Base-by-base conservation (phyloP, 2,329 filamentous ascomycete genomes). In the Diplocarpon rosae region DNA sequence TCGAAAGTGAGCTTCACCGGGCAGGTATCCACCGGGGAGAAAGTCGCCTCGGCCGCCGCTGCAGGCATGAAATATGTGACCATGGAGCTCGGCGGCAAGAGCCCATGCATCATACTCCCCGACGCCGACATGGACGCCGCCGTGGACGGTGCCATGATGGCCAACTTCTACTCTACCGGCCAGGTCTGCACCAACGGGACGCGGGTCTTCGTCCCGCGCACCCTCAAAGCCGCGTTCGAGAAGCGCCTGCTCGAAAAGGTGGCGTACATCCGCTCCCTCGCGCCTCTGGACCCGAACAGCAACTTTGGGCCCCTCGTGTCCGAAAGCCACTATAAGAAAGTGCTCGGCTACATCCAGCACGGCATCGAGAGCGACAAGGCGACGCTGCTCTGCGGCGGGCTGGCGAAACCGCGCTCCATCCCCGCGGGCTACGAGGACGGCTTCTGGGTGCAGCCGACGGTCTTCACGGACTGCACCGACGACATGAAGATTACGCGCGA, bases 161-260 rank as follows among this genome's bases (percentile, higher is more conserved):
- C 87, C 56, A 94, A 94, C 65, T 94, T 94, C 68, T 94, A 85
- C 71, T 88, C 83, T 53, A 85, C 84, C 0, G 88, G 88, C 27
- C 88, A 95, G 65, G 87, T 94, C 40, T 95, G 88, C 72, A 94
- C 88, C 40, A 94, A 94, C 62, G 88, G 88, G 39, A 94, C 88
- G 1, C 74, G 88, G 10, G 87, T 94, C 29, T 94, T 94, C 61
- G 73, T 95, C 2, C 86, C 83, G 0, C 66, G 71, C 29, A 61
- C 65, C 31, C 71, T 87, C 62, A 79, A 88, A 60, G 46, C 66
- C 12, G 69, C 68, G 0, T 89, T 94, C 52, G 85, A 93, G 62
- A 69, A 72, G 55, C 66, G 68, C 0, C 66, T 94, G 1, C 59
- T 88, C 1, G 73, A 81, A 49, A 86, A 86, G 59, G 82, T 93